phyloP scores from a whole-genome alignment of 176 grass and related monocot species.

The Musa acuminata region DNA sequence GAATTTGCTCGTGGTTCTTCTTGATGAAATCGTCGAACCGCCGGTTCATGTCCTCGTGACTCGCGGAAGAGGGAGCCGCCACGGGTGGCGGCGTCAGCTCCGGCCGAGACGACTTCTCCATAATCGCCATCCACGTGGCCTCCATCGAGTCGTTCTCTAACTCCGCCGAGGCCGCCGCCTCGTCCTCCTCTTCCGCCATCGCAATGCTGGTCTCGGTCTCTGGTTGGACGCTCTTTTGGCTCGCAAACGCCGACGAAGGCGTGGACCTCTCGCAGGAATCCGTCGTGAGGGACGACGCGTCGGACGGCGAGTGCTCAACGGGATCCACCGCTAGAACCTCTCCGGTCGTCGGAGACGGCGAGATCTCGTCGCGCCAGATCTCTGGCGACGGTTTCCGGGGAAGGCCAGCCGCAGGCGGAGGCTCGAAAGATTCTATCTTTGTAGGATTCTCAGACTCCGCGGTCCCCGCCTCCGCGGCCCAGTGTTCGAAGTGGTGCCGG shows the following conservation, averaged over 20 bases:
- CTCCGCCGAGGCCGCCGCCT: background rate
- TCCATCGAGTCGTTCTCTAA: background rate
- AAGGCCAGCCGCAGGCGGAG: background rate
- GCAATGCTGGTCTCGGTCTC: background rate
- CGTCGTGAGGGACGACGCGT: background rate
- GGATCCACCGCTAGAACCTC: background rate
- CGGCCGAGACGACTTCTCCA: background rate
- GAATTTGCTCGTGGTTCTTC: constrained; percentile 11
- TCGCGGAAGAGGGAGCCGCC: background rate
- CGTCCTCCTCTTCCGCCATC: background rate
- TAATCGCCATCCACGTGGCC: background rate
- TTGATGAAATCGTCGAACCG: constrained; percentile 8
- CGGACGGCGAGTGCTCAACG: constrained; percentile 15
- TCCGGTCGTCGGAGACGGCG: background rate
- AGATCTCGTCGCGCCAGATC: background rate
- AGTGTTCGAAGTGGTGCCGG: constrained; percentile 1
- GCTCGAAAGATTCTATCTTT: background rate
- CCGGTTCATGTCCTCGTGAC: background rate
- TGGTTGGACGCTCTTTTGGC: constrained; percentile 10
- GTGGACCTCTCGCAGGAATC: background rate
- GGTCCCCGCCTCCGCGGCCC: background rate
- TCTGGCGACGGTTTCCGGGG: background rate
- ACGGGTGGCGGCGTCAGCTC: background rate
- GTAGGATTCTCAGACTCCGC: background rate
- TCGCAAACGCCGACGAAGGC: constrained; percentile 2